Base-by-base conservation (phyloP, 2,329 filamentous ascomycete genomes). In the Phialocephala subalpina region DNA sequence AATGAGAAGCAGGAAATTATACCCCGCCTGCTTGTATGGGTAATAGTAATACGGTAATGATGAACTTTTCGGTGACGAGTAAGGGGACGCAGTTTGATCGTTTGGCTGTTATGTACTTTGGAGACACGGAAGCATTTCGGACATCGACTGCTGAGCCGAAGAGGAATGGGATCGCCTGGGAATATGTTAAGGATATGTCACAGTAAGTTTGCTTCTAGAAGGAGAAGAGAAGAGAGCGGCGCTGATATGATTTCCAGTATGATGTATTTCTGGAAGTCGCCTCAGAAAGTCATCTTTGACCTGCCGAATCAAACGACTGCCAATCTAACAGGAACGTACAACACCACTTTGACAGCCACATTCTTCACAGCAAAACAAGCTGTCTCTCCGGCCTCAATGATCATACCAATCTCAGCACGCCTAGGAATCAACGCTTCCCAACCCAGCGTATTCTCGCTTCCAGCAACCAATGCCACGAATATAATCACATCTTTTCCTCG, bases 131-230 rank as follows among this genome's bases (percentile, higher is more conserved):
- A 75, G 84, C 95, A n/a, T 94, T 91, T 82, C 84, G 92, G 18
- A 94, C 91, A 1, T 93, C 91, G 6, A 95, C 92, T 1, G 91
- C 92, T 2, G 90, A 95, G 78, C 92, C 92, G 0, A 92, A 87
- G 0, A 69, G 80, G 12, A 82, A 82, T 14, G 92, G 91, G 5
- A 93, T 95, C 69, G 80, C 84, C 38, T 94, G 90, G 90, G 88
- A 84, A 0, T 92, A 92, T 75, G 80, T 89, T 64, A 94, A 94
- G 77, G 92, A 95, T 75, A 87, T 93, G 86, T 92, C 89, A 3
- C 82, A 85, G 60, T 94, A 88, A 60, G 62, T 66, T 16, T 11
- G 22, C 16, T 14, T 20, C 25, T 14, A 12, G 3, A n/a, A 36
- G 27, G 22, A 53, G 25, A 6, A 9, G n/a, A 14, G 6, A 38